Conservation (phyloP, 768 basidiomycete species). For the Antrodiella citrinella region DNA sequence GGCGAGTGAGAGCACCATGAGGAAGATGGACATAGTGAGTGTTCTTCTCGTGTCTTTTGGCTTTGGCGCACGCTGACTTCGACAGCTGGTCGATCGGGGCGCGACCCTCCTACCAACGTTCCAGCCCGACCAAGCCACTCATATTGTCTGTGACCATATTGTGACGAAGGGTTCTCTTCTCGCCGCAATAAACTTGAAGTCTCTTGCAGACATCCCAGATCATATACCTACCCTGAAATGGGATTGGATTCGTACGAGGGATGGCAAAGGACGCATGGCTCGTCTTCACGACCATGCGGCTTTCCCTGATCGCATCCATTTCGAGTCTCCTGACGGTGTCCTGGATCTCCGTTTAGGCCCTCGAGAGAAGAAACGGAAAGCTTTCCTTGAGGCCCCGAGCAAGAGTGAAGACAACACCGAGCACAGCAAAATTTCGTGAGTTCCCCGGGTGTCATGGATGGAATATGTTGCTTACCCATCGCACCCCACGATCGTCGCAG, state of each 20-base stretch:
- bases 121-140: slow-evolving; percentile 50
- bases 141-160: slow-evolving; percentile 42
- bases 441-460: background rate
- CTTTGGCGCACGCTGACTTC: too few species aligned
- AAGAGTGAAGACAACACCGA: slow-evolving; percentile 18
- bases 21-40: slow-evolving; percentile 56
- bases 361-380: slow-evolving; percentile 17
- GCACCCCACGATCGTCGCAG: slow-evolving; percentile 1
- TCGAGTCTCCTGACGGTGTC: slow-evolving; percentile 2
- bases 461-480: background rate
- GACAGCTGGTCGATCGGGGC: slow-evolving; percentile 56
- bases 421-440: slow-evolving; percentile 43
- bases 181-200: slow-evolving; percentile 39
- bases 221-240: slow-evolving; percentile 58
- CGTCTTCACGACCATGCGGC: slow-evolving; percentile 11
- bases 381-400: slow-evolving; percentile 21
- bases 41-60: background rate
- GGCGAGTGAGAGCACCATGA: slow-evolving; percentile 42
- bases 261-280: background rate
- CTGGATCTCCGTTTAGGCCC: slow-evolving; percentile 2
- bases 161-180: slow-evolving; percentile 35
- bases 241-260: slow-evolving; percentile 47
- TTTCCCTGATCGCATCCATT: slow-evolving; percentile 11
- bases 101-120: slow-evolving; percentile 53
- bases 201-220: slow-evolving; percentile 49